Evolutionary conservation across 1,284 basidiomycete genomes (phyloP), one percentile per base, ranked within the genome.

Genomic region (Heterobasidion irregulare): DNA sequence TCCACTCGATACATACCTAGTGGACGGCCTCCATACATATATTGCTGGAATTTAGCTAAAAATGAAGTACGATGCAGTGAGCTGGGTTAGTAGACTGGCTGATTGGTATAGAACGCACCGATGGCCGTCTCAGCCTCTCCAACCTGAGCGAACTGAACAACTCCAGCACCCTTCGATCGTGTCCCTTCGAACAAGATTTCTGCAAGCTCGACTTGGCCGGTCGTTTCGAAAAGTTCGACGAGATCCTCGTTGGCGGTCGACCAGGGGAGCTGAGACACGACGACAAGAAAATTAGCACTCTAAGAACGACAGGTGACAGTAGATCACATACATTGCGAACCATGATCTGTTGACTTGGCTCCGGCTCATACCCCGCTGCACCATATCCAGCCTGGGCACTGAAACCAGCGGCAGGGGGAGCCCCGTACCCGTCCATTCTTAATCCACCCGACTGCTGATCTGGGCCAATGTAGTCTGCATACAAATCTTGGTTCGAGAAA

Each of bases 171-270:
- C 69, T 95, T 95, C 51, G 91, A 93, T 56, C 95, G 83, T 8
- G 86, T 84, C 34, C 89, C 89, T 59, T 98, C 95, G 63, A 89
- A 93, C 52, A 98, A 70, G 62, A 98, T 94, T 70, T 98, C 96
- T 9, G 96, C 96, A 48, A 94, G 75, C 64, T 94, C 89, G 36
- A 99, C 96, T 61, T 87, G 88, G 9, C 96, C 96, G 1, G 94
- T 97, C 35, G 96, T 99, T 75, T 98, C 95, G 66, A 99, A 99
- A 35, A 99, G 75, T 72, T 99, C 96, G 26, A 98, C 95, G 34
- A 99, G 75, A 68, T 99, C 96, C 67, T 98, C 95, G 70, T 98
- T 97, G n/a, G 94, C 92, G 38, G 96, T 99, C 15, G 94, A 98
- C 94, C 94, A 98, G 0, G 96, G 96, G 16, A 99, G 75, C 94